Evolutionary conservation across 169 alveolate species (phyloP).

Genomic region (Plasmodium gonderi): DNA sequence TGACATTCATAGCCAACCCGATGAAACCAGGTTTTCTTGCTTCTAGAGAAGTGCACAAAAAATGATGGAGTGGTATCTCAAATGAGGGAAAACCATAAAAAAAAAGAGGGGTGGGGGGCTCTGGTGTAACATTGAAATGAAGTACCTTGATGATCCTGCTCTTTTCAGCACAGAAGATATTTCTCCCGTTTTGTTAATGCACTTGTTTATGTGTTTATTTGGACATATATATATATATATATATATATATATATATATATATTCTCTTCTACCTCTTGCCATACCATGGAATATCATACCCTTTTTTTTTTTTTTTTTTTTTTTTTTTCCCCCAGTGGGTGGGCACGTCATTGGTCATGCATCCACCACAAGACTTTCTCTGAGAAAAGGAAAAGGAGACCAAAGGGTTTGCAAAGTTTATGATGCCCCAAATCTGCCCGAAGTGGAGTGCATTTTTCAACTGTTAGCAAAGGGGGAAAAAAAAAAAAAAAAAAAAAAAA

Average conservation of each 20-base stretch:
- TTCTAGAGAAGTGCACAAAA: too few species aligned
- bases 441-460: slow-evolving; percentile 93
- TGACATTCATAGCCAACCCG: slow-evolving; percentile 91
- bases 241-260: too few species aligned
- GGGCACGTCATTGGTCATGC: slow-evolving; percentile 99
- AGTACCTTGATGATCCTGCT: too few species aligned
- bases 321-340: slow-evolving; percentile 86
- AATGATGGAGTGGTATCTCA: too few species aligned
- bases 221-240: too few species aligned
- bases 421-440: slow-evolving; percentile 98
- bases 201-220: too few species aligned
- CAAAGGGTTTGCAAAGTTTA: slow-evolving; percentile 95
- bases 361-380: slow-evolving; percentile 93
- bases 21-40: slow-evolving; percentile 89
- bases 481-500: neutral
- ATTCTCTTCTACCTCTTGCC: too few species aligned
- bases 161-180: too few species aligned
- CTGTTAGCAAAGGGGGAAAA: slow-evolving; percentile 75
- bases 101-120: too few species aligned
- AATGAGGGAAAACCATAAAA: too few species aligned
- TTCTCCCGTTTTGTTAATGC: too few species aligned
- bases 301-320: neutral
- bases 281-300: neutral
- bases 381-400: slow-evolving; percentile 97
- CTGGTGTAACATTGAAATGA: too few species aligned